phyloP scores from a whole-genome alignment of 768 basidiomycete genomes.

The Trametes punicea region DNA sequence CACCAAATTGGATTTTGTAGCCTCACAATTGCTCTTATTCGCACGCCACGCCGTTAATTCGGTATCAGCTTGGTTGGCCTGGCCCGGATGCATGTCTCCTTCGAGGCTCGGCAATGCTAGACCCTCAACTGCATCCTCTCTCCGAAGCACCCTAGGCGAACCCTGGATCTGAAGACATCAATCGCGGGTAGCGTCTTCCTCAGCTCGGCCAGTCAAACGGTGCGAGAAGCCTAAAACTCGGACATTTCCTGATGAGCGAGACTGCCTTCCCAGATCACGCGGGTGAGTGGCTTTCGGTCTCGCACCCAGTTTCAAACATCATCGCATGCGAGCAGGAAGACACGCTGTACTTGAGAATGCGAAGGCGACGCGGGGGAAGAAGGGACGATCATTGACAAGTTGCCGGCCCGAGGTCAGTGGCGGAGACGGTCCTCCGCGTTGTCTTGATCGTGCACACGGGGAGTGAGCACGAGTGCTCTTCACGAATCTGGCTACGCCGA shows the following conservation, averaged over 20 bases:
- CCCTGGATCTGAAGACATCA: neutral
- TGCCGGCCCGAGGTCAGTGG: neutral
- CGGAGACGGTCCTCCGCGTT: neutral
- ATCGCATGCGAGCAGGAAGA: too few relatives aligned
- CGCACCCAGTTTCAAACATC: too few relatives aligned
- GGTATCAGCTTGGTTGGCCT: too few relatives aligned
- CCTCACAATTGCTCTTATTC: too few relatives aligned
- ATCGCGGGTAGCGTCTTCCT: neutral
- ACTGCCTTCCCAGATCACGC: too few relatives aligned
- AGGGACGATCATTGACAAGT: neutral
- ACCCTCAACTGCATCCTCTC: neutral
- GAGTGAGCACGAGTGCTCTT: neutral
- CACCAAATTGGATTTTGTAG: too few relatives aligned
- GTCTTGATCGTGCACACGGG: neutral
- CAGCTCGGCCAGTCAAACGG: neutral
- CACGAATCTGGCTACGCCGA: neutral
- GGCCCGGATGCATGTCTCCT: too few relatives aligned
- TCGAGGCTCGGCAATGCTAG: too few relatives aligned
- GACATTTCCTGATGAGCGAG: too few relatives aligned
- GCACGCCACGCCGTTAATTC: too few relatives aligned
- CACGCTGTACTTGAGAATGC: neutral
- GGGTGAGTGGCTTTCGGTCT: too few relatives aligned
- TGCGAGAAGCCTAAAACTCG: neutral
- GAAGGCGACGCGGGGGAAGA: neutral
- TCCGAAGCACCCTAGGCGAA: neutral